Evolutionary conservation across 2,329 filamentous ascomycete genomes (phyloP).

Genomic region (Torrubiellomyces zombiae): DNA sequence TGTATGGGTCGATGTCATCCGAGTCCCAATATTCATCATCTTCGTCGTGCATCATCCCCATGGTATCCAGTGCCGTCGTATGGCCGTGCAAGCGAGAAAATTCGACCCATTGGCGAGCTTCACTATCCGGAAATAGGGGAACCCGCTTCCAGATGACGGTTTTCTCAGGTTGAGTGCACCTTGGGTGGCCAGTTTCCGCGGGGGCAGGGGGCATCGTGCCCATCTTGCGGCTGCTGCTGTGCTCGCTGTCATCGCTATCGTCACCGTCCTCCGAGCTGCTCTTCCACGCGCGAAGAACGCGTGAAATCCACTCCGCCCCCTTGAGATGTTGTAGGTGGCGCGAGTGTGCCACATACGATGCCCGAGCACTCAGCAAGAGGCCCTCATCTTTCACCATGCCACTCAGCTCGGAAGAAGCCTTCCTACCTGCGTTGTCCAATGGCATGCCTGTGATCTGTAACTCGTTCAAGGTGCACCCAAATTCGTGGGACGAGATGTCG

Average conservation of each 20-base stretch:
- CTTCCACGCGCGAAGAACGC: conserved; percentile 29
- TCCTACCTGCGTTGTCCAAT: conserved; percentile 28
- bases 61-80: no score
- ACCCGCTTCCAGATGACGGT: conserved; percentile 35
- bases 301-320: conserved; percentile 22
- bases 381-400: conserved; percentile 37
- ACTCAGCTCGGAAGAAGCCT: conserved; percentile 29
- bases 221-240: conserved; percentile 14
- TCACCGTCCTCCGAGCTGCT: conserved; percentile 9
- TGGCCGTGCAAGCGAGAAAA: conserved; percentile 26
- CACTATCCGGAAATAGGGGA: conserved; percentile 21
- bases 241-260: conserved; percentile 11
- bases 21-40: no score
- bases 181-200: conserved; percentile 24
- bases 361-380: conserved; percentile 28
- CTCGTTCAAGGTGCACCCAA: conserved; percentile 36
- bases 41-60: no score
- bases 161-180: conserved; percentile 22
- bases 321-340: conserved; percentile 22
- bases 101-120: conserved; percentile 29
- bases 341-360: conserved; percentile 24
- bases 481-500: conserved; percentile 34
- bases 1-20: conserved; percentile 16
- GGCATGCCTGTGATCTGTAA: conserved; percentile 35
- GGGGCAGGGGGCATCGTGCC: conserved; percentile 23